phyloP scores from a whole-genome alignment of 495 filamentous ascomycete genomes.

The Hypoxylon intermedium region DNA sequence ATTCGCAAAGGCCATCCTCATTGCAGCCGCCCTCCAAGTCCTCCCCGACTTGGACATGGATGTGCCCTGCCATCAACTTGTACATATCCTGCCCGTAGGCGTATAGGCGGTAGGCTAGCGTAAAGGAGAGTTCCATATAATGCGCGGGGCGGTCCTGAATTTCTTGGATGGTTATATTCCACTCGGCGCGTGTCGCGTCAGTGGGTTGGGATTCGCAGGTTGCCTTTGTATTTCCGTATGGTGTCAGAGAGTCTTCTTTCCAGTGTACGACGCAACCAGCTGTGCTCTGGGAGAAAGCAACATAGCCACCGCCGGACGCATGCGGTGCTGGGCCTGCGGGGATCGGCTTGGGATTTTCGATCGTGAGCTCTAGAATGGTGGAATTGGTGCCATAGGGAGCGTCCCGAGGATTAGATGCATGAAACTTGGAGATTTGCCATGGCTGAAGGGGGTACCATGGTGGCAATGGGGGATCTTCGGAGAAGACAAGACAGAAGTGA shows the following conservation, averaged over 20 bases:
- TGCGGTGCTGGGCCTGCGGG: conserved; percentile 30
- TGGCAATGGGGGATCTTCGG: conserved; percentile 24
- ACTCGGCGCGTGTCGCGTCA: conserved; percentile 8
- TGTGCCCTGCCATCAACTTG: conserved; percentile 14
- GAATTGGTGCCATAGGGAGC: conserved; percentile 28
- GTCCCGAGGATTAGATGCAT: conserved; percentile 13
- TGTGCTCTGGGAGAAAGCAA: conserved; percentile 20
- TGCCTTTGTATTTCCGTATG: conserved; percentile 20
- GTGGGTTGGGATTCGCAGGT: conserved; percentile 7
- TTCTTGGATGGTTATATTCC: conserved; percentile 28
- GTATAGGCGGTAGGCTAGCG: conserved; percentile 17
- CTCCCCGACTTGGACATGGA: conserved; percentile 3
- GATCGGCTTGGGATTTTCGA: conserved; percentile 21
- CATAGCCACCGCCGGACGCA: conserved; percentile 35
- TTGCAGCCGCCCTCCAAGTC: conserved; percentile 25
- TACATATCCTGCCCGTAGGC: conserved; percentile 20
- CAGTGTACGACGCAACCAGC: conserved; percentile 31
- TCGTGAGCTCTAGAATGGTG: conserved; percentile 20
- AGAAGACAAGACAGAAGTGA: conserved; percentile 6
- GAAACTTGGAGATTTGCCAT: conserved; percentile 23
- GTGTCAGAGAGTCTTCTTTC: conserved; percentile 19
- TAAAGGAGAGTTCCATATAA: conserved; percentile 27
- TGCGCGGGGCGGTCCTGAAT: conserved; percentile 16
- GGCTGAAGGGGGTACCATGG: conserved; percentile 38
- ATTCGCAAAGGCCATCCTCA: conserved; percentile 20